Base-by-base conservation (phyloP, 2,329 filamentous ascomycete species). In the Chaetothyriales sp. region DNA sequence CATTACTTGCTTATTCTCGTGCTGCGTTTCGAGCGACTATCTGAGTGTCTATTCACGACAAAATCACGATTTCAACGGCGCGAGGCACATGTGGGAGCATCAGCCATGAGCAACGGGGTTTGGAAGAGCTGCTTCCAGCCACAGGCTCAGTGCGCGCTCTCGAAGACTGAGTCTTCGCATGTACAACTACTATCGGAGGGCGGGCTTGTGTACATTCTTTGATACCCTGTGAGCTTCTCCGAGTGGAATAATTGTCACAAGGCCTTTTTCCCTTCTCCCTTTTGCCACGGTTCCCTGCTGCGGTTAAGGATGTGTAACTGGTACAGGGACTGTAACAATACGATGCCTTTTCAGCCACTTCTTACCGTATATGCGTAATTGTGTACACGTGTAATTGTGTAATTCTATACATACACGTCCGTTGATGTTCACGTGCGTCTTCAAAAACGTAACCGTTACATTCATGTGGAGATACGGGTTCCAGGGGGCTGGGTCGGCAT, bases 1-100 rank as follows among this genome's bases (percentile, higher is more conserved):
- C 20, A 44, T 46, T 45, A 39, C 53, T 43, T 52, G 49, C 49
- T 46, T 3, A 15, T 51, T 43, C 48, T 47, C 44, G 51, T 47
- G 18, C 48, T 46, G 43, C 54, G 18, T 46, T 50, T 50, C 25
- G 48, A 49, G 42, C 18, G 19, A 45, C n/a, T 20, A 26, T 26
- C 43, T 49, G 42, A n/a, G 18, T 18, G 42, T 22, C 48, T 36
- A 47, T 10, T 50, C 10, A 39, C 32, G 32, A 39, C 32, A 39
- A 39, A 5, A 15, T 39, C 10, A 39, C 32, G 32, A 39, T 2
- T 39, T 39, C 32, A 39, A 39, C 10, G 32, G 10, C 32, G 32
- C 32, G 10, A 39, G 32, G 32, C 32, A 15, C 32, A 39, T 39
- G 10, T 5, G 3, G 32, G 32, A 39, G 32, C 32, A 39, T 39